Evolutionary conservation across 2,329 filamentous ascomycete genomes (phyloP).

Genomic region (Alternaria postmessia): DNA sequence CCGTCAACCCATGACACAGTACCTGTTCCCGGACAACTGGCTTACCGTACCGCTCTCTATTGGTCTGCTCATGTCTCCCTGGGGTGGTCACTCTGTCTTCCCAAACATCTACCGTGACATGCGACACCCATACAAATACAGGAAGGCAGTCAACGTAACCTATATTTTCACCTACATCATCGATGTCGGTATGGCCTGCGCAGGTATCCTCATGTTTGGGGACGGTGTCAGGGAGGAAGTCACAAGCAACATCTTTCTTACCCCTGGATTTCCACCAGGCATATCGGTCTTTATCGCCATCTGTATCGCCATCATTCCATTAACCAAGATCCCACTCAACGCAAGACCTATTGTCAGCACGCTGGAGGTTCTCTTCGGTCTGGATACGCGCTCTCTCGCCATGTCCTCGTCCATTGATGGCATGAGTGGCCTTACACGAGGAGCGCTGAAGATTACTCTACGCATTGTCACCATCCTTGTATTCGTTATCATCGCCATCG

Average conservation of each 20-base stretch:
- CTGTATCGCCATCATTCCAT: slow-evolving; percentile 89
- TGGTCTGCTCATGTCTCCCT: slow-evolving; percentile 85
- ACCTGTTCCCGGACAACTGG: slow-evolving; percentile 87
- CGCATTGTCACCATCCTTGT: slow-evolving; percentile 72
- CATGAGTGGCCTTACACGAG: slow-evolving; percentile 65
- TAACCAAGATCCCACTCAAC: slow-evolving; percentile 94
- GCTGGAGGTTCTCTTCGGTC: slow-evolving; percentile 78
- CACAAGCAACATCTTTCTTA: slow-evolving; percentile 85
- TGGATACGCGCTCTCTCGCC: slow-evolving; percentile 67
- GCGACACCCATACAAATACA: slow-evolving; percentile 84
- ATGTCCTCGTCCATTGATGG: slow-evolving; percentile 60
- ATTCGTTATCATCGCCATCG: slow-evolving; percentile 77
- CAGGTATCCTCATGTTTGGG: slow-evolving; percentile 94
- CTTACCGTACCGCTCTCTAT: slow-evolving; percentile 85
- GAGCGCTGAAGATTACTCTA: slow-evolving; percentile 66
- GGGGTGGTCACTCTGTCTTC: slow-evolving; percentile 78
- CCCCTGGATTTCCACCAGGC: slow-evolving; percentile 74
- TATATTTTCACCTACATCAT: slow-evolving; percentile 87
- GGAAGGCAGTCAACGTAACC: slow-evolving; percentile 75
- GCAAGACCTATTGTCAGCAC: slow-evolving; percentile 88
- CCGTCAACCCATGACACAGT: slow-evolving; percentile 78
- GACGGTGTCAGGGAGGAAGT: slow-evolving; percentile 87
- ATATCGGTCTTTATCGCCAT: slow-evolving; percentile 82
- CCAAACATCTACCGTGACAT: slow-evolving; percentile 85
- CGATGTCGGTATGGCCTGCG: slow-evolving; percentile 81